phyloP scores from a whole-genome alignment of 139 green algal species.

The Tetratostichococcus sp. region DNA sequence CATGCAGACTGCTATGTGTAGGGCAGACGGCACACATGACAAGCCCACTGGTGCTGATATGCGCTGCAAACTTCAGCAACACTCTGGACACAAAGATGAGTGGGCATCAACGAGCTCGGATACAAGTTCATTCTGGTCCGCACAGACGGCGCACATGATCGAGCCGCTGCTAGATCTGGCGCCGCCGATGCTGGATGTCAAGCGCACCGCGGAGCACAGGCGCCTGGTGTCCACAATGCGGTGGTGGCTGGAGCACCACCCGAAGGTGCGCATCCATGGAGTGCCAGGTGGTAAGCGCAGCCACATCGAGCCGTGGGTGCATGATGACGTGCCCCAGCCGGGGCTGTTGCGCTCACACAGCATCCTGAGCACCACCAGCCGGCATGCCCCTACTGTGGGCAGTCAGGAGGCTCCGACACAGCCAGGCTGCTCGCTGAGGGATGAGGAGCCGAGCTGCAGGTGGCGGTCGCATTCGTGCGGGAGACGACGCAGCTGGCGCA shows the following conservation, averaged over 20 bases:
- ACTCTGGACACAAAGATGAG: background rate
- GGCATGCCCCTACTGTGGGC: background rate
- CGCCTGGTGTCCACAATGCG: background rate
- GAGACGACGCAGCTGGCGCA: background rate
- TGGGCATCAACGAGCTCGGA: too few relatives aligned
- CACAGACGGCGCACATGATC: background rate
- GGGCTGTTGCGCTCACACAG: background rate
- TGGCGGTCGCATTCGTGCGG: background rate
- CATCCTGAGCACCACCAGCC: background rate
- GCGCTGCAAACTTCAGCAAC: background rate
- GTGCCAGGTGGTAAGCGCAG: too few relatives aligned
- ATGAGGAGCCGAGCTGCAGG: too few relatives aligned
- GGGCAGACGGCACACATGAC: background rate
- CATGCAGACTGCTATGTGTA: background rate
- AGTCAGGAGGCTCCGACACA: background rate
- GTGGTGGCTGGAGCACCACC: background rate
- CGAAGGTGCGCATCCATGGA: background rate
- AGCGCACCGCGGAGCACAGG: background rate
- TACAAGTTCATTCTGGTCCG: too few relatives aligned
- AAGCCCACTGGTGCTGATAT: background rate
- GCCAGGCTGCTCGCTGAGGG: too few relatives aligned
- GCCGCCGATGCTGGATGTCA: background rate
- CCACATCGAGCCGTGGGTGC: too few relatives aligned
- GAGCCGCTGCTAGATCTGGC: background rate
- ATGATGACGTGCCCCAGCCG: background rate